Conservation (phyloP, 1,284 basidiomycete species). For the Mrakiaceae sp. region DNA sequence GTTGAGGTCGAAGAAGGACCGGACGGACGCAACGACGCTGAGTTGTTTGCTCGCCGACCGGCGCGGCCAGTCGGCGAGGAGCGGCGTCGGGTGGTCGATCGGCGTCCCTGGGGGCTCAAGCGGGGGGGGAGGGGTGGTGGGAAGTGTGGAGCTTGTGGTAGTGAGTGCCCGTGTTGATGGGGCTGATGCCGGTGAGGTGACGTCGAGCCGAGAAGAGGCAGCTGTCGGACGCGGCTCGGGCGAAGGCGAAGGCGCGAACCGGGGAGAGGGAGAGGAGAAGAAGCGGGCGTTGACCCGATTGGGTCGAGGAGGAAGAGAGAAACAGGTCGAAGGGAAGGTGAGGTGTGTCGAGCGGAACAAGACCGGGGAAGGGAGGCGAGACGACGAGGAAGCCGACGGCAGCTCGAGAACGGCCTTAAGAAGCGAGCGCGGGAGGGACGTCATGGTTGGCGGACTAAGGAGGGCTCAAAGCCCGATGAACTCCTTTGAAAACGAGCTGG, state of each 20-base stretch:
- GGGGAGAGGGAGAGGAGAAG: too few relatives aligned
- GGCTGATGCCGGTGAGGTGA: not conserved
- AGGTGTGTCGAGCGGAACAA: not conserved
- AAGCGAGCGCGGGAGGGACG: too few relatives aligned
- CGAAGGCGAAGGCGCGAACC: not conserved
- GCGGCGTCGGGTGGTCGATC: not conserved
- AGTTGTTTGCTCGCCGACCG: too few relatives aligned
- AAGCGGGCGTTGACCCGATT: too few relatives aligned
- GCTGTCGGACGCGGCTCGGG: not conserved
- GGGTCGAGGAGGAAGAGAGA: not conserved
- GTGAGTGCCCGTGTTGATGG: not conserved
- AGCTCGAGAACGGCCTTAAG: too few relatives aligned
- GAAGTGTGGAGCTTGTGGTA: not conserved
- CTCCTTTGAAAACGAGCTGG: too few relatives aligned
- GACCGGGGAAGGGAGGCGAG: too few relatives aligned
- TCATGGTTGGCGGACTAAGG: too few relatives aligned
- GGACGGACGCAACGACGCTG: not conserved
- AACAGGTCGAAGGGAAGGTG: not conserved
- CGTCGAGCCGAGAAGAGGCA: not conserved
- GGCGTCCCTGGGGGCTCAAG: not conserved
- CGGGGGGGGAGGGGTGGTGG: not conserved
- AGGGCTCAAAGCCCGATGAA: too few relatives aligned
- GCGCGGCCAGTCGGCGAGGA: too few relatives aligned
- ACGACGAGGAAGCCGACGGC: too few relatives aligned
- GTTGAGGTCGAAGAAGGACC: not conserved